Evolutionary conservation across 768 basidiomycete species (phyloP).

Genomic region (Trametes maxima): DNA sequence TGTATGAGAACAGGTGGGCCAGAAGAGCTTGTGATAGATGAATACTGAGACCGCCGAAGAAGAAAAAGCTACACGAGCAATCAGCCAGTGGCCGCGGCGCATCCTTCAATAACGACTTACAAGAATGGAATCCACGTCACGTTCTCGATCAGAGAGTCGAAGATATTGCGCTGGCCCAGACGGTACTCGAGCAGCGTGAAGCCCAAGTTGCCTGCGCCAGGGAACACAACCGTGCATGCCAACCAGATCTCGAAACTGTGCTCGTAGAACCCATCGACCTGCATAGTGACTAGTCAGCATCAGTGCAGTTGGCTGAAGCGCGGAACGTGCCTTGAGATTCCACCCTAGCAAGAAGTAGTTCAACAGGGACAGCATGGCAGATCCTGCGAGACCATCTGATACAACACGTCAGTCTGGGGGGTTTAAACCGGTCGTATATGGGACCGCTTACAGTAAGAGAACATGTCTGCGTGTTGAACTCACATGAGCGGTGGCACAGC

Average conservation of each 20-base stretch:
- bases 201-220: slow-evolving; percentile 66
- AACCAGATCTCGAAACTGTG: slow-evolving; percentile 76
- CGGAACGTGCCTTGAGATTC: slow-evolving; percentile 36
- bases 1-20: slow-evolving; percentile 60
- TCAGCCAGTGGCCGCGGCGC: slow-evolving; percentile 10
- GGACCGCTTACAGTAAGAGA: slow-evolving; percentile 42
- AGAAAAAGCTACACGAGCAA: slow-evolving; percentile 42
- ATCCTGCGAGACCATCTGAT: slow-evolving; percentile 61
- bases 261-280: slow-evolving; percentile 71
- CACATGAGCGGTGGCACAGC: neutral
- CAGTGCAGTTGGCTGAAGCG: neutral
- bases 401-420: neutral
- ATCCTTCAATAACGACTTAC: slow-evolving; percentile 40
- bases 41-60: slow-evolving; percentile 58
- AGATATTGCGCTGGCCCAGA: slow-evolving; percentile 54
- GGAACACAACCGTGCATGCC: slow-evolving; percentile 70
- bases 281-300: neutral
- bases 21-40: slow-evolving; percentile 55
- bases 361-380: slow-evolving; percentile 59
- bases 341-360: slow-evolving; percentile 68
- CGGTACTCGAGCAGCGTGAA: slow-evolving; percentile 77
- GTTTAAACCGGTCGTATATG: no score
- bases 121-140: slow-evolving; percentile 73
- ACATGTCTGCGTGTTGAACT: slow-evolving; percentile 37
- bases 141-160: slow-evolving; percentile 57